Percentiles rank a stretch among this genome's conserved stretches.
phyloP scores from a whole-genome alignment of 108 stramenopile species.

The Cyclotella sp. region DNA sequence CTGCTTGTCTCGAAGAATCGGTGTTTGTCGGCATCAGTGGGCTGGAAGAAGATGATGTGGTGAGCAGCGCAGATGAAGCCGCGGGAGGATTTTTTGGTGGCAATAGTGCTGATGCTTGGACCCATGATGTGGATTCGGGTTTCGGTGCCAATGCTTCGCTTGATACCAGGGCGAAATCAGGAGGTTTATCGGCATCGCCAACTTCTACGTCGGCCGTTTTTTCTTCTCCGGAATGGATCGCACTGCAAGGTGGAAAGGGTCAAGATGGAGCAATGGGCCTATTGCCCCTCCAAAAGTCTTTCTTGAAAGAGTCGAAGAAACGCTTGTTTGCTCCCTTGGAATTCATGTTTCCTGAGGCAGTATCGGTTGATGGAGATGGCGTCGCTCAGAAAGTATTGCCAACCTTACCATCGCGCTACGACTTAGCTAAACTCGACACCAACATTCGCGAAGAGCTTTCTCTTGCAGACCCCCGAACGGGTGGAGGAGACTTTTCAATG shows the following conservation, averaged over 20 bases:
- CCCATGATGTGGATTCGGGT: slow-evolving; percentile 30
- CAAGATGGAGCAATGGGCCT: slow-evolving; percentile 56
- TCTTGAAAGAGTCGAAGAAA: slow-evolving; percentile 68
- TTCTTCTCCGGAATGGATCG: slow-evolving; percentile 75
- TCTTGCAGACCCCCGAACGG: slow-evolving; percentile 82
- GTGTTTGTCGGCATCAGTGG: slow-evolving; percentile 54
- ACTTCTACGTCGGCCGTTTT: slow-evolving; percentile 66
- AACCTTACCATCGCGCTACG: slow-evolving; percentile 78
- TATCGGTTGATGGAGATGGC: slow-evolving; percentile 78
- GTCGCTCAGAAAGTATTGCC: slow-evolving; percentile 64
- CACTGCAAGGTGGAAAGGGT: slow-evolving; percentile 58
- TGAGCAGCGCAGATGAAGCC: slow-evolving; percentile 39
- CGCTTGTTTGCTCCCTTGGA: slow-evolving; percentile 77
- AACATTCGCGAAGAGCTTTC: slow-evolving; percentile 84
- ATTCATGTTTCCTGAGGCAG: slow-evolving; percentile 84
- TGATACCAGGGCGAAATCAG: slow-evolving; percentile 20
- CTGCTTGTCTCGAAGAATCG: slow-evolving; percentile 68
- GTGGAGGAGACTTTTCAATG: slow-evolving; percentile 82
- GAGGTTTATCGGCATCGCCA: slow-evolving; percentile 26
- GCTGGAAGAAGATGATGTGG: slow-evolving; percentile 14
- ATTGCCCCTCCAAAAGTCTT: slow-evolving; percentile 70
- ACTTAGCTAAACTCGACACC: slow-evolving; percentile 79
- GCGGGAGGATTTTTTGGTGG: slow-evolving; percentile 42
- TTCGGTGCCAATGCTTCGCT: slow-evolving; percentile 25
- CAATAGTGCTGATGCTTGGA: slow-evolving; percentile 60